Conservation (phyloP, 805 yeast species). For the Wickerhamomyces sydowiorum region DNA sequence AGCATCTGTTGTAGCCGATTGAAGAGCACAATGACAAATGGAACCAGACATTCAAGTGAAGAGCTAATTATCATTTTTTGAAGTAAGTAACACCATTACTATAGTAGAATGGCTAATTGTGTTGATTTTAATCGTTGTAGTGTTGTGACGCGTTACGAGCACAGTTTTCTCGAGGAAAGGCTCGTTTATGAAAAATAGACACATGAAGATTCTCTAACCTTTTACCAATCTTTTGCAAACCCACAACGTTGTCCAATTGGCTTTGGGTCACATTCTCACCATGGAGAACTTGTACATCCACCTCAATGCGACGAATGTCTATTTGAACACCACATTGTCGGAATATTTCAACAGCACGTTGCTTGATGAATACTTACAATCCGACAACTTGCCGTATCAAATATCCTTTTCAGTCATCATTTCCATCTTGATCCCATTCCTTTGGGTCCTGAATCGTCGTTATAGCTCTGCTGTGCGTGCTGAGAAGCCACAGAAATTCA, state of each 20-base stretch:
- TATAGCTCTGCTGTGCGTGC: slow-evolving; percentile 1
- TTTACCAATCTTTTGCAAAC: too few species aligned
- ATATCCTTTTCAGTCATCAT: slow-evolving; percentile 15
- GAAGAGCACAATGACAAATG: slow-evolving; percentile 68
- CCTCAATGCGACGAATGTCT: neutral
- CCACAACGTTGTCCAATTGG: neutral
- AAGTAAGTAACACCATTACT: too few species aligned
- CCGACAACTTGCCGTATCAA: slow-evolving; percentile 7
- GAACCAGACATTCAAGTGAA: slow-evolving; percentile 45
- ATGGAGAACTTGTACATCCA: neutral
- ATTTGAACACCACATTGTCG: slow-evolving; percentile 17
- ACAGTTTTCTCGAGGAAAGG: neutral
- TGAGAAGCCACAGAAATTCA: slow-evolving; percentile 36
- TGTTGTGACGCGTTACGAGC: neutral
- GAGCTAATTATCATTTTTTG: too few species aligned
- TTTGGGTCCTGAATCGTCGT: slow-evolving; percentile 12
- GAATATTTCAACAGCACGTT: slow-evolving; percentile 16
- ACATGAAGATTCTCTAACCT: too few species aligned
- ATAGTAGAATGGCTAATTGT: slow-evolving; percentile 9
- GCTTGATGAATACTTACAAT: slow-evolving; percentile 12
- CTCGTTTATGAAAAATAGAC: neutral
- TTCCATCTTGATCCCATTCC: slow-evolving; percentile 6
- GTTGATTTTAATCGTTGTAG: too few species aligned
- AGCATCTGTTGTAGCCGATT: slow-evolving; percentile 66
- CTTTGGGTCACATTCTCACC: neutral